Base-by-base conservation (phyloP, 495 filamentous ascomycete species). In the Rhypophila decipiens region DNA sequence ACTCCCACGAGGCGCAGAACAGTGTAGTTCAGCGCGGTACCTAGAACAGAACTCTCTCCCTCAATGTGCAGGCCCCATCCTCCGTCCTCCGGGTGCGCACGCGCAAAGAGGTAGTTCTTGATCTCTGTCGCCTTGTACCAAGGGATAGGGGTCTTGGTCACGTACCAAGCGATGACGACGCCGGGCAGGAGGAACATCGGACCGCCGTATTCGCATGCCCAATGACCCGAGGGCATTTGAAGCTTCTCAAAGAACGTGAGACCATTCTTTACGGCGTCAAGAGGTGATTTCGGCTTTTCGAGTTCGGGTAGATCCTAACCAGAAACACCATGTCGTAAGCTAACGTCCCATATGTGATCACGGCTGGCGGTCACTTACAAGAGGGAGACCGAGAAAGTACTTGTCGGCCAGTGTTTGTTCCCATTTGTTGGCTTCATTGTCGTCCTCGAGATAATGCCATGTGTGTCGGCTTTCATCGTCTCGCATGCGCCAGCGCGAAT, bases 1-100 rank as follows among this genome's bases (percentile, higher is more conserved):
- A 88, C 87, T n/a, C 94, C 94, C n/a, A 96, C 72, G 10, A 98
- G 64, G 20, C 93, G 81, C 48, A 97, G 67, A 2, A 77, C 71
- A n/a, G 84, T 81, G 61, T 98, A 98, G 60, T 95, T 97, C 74
- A 96, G 81, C 4, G 74, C 73, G 0, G 88, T 96, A 18, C 93
- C 93, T 56, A 96, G 91, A 9, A 88, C 90, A 0, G 87, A 86
- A 60, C 86, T 94, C 52, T 96, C 85, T n/a, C 80, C 93, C 63
- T 97, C 93, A 45, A 95, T 95, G 58, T 98, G 94, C 21, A 98
- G 70, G 2, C 93, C 94, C 93, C 93, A 98, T 17, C 93, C 93
- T 21, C 93, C 93, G 71, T 98, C 90, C 24, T 86, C 80, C 0
- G 86, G 82, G 58, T 96, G 71, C 52, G 91, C 88, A 29, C 89